A percentile compares a stretch with the other conserved stretches of the same genome.
Conservation (phyloP, 768 basidiomycete genomes). For the Trametes cingulata region DNA sequence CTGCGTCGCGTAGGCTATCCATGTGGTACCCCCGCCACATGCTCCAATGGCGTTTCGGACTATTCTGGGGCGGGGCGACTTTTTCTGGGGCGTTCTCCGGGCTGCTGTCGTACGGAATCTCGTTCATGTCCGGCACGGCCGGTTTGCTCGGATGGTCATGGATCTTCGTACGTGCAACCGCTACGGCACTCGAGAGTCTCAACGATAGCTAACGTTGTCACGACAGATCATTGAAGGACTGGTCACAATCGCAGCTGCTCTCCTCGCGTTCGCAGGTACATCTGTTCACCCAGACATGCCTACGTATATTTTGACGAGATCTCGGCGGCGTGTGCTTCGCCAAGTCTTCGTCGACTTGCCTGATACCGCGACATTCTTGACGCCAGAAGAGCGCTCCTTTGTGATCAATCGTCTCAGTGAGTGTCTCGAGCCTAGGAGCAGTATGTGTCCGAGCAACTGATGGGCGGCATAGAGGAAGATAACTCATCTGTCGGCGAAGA, state of each 20-base stretch:
- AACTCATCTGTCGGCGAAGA: constrained; percentile 59
- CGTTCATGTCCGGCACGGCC: constrained; percentile 34
- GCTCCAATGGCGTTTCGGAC: constrained; percentile 26
- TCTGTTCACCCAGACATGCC: background rate
- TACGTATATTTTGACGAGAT: too few relatives aligned
- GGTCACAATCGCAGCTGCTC: constrained; percentile 54
- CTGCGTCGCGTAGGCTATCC: constrained; percentile 14
- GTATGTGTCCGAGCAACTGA: background rate
- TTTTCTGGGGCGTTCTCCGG: constrained; percentile 27
- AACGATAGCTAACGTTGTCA: too few relatives aligned
- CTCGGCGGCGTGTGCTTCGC: too few relatives aligned
- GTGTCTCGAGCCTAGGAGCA: constrained; percentile 7
- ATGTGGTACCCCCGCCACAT: constrained; percentile 31
- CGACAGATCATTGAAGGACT: constrained; percentile 62
- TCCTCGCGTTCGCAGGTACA: constrained; percentile 54
- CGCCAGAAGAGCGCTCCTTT: constrained; percentile 56
- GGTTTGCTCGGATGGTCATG: constrained; percentile 33
- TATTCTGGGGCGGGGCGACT: constrained; percentile 30
- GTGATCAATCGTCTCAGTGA: constrained; percentile 57
- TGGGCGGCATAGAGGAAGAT: constrained; percentile 43
- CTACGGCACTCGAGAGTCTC: background rate
- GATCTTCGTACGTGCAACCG: constrained; percentile 30
- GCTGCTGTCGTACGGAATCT: constrained; percentile 36
- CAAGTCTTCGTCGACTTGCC: constrained; percentile 65
- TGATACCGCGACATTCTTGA: constrained; percentile 56